A percentile compares a stretch with the other conserved stretches of the same genome.
Conservation (phyloP, 345 rosid species). For the thale cress (Arabidopsis thaliana) region TAIR10.1 NC_003071.7:1958501-1959000, state of each 20-base stretch:
- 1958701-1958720: background rate
- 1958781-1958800: conserved; percentile 6
- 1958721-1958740: conserved; percentile 21
- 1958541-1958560: conserved; percentile 15
- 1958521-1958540: background rate
- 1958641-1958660: conserved; percentile 28
- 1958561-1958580: conserved; percentile 29
- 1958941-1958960: conserved; percentile 26
- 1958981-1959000: conserved; percentile 35
- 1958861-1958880: conserved; percentile 21
- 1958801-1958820: background rate
- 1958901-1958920: background rate
- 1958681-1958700: conserved; percentile 14
- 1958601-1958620: background rate
- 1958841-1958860: background rate
- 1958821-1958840: too few relatives aligned
- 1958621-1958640: conserved; percentile 29
- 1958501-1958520: conserved; percentile 8
- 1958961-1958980: background rate
- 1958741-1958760: conserved; percentile 20
- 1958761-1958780: conserved; percentile 18
- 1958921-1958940: conserved; percentile 34
- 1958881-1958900: too few relatives aligned
- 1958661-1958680: conserved; percentile 14
- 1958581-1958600: background rate